A percentile compares a stretch with the other conserved stretches of the same genome.
Conservation (phyloP, 2,329 filamentous ascomycete genomes). For the Coniochaeta sp. region DNA sequence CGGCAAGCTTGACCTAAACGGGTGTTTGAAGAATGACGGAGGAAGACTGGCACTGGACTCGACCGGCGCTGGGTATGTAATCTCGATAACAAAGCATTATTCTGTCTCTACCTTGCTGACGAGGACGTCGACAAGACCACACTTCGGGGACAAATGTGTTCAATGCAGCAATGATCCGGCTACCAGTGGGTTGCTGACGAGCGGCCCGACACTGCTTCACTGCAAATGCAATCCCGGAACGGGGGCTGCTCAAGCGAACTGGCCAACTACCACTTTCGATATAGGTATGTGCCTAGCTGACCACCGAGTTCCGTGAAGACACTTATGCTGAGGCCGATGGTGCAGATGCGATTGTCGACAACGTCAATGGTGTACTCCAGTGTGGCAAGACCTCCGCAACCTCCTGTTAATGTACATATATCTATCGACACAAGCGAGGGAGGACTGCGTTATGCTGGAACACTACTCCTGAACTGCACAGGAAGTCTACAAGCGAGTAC, state of each 20-base stretch:
- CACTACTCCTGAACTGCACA: background rate
- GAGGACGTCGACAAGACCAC: constrained; percentile 6
- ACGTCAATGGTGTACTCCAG: constrained; percentile 14
- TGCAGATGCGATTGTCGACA: constrained; percentile 15
- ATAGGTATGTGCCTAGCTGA: constrained; percentile 1
- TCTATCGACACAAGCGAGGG: constrained; percentile 3
- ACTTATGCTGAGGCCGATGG: background rate
- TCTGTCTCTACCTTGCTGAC: background rate
- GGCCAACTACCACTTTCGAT: constrained; percentile 15
- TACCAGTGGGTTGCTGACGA: constrained; percentile 9
- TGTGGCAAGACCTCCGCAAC: too few species aligned
- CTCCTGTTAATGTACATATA: too few species aligned
- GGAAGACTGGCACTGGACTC: constrained; percentile 12
- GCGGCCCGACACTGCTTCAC: constrained; percentile 10
- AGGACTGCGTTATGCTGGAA: background rate
- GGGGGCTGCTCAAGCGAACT: constrained; percentile 11
- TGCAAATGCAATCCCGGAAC: constrained; percentile 16
- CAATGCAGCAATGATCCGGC: constrained; percentile 13
- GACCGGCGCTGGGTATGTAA: constrained; percentile 10
- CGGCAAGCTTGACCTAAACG: constrained; percentile 14
- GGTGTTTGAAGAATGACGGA: constrained; percentile 14
- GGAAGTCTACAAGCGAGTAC: background rate
- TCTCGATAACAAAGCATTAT: background rate
- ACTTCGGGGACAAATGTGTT: constrained; percentile 15
- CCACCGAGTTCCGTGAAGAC: background rate